Percentiles rank a stretch among this genome's conserved stretches.
Conservation (phyloP, 768 basidiomycete genomes). For the Panus rudis region DNA sequence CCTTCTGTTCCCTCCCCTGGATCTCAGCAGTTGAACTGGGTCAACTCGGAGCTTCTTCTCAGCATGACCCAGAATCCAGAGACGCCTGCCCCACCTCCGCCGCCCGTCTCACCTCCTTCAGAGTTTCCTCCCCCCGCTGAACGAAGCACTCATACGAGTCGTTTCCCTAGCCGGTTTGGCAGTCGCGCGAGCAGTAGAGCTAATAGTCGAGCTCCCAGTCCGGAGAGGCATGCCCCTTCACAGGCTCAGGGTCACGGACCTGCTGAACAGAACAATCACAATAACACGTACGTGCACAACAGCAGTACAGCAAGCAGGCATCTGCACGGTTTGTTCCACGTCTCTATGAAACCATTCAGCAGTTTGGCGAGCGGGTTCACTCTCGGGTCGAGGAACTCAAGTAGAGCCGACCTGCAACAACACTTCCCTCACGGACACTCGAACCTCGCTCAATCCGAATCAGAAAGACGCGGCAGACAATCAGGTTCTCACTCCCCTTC, state of each 20-base stretch:
- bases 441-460: slow-evolving; percentile 10
- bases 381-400: slow-evolving; percentile 31
- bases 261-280: slow-evolving; percentile 6
- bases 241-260: slow-evolving; percentile 9
- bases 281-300: slow-evolving; percentile 45
- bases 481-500: slow-evolving; percentile 8
- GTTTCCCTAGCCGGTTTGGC: slow-evolving; percentile 10
- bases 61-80: slow-evolving; percentile 42
- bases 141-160: slow-evolving; percentile 15
- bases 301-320: slow-evolving; percentile 43
- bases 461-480: slow-evolving; percentile 2
- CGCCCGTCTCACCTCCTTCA: slow-evolving; percentile 14
- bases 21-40: slow-evolving; percentile 58
- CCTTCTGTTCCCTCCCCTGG: slow-evolving; percentile 29
- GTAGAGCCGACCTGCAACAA: slow-evolving; percentile 24
- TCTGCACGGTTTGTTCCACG: slow-evolving; percentile 44
- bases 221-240: slow-evolving; percentile 37
- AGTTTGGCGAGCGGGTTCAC: slow-evolving; percentile 38
- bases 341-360: slow-evolving; percentile 59
- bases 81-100: slow-evolving; percentile 18
- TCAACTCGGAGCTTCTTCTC: slow-evolving; percentile 78
- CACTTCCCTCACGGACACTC: slow-evolving; percentile 9
- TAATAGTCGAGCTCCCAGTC: slow-evolving; percentile 42
- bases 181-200: slow-evolving; percentile 23
- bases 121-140: slow-evolving; percentile 20